phyloP scores from a whole-genome alignment of 2,329 filamentous ascomycete genomes.

The Exophiala spinifera region DNA sequence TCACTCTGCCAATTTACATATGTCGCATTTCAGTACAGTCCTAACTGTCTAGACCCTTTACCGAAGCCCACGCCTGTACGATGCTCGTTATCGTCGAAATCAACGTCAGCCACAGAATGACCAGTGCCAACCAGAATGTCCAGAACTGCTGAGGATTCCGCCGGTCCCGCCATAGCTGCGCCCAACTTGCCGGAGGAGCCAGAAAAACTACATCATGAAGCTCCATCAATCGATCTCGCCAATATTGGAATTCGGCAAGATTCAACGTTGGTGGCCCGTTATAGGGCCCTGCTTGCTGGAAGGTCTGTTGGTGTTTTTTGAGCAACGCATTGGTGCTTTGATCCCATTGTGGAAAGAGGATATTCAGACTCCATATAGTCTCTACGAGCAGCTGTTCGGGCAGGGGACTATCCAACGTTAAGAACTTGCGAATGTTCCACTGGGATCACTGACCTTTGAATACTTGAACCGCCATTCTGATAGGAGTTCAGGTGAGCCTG shows the following conservation, averaged over 20 bases:
- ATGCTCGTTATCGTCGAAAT: conserved; percentile 2
- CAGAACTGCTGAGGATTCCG: conserved; percentile 13
- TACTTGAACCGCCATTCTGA: background rate
- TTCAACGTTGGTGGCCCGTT: background rate
- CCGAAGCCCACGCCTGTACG: background rate
- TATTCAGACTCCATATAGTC: conserved; percentile 6
- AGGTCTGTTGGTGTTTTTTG: conserved; percentile 1
- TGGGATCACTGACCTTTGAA: background rate
- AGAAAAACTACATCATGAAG: conserved; percentile 7
- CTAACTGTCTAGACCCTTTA: background rate
- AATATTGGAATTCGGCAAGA: conserved; percentile 8
- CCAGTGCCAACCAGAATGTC: conserved; percentile 15
- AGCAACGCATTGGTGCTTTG: background rate
- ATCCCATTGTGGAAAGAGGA: conserved; percentile 11
- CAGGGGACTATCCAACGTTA: background rate
- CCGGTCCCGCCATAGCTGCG: conserved; percentile 7
- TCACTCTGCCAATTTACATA: too few species aligned
- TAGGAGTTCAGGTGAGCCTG: background rate
- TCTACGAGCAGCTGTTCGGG: conserved; percentile 5
- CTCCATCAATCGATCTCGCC: conserved; percentile 8
- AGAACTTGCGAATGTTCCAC: background rate
- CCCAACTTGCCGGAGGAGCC: conserved; percentile 7
- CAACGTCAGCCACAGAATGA: conserved; percentile 8
- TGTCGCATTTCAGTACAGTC: background rate
- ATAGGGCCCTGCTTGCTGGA: background rate